Conservation (phyloP, 768 basidiomycete species). For the Thelephora ganbajun region DNA sequence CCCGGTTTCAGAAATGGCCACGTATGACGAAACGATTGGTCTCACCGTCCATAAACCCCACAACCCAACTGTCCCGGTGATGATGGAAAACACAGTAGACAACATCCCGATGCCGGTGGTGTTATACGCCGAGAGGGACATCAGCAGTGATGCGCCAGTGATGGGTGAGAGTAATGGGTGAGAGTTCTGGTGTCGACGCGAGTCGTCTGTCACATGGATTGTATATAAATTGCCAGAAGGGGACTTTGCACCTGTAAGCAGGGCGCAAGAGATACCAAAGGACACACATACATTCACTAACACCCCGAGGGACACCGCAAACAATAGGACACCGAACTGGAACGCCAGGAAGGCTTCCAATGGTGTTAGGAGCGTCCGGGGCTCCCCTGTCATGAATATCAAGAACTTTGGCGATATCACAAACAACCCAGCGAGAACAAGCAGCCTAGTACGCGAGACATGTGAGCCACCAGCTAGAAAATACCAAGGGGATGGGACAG, state of each 20-base stretch:
- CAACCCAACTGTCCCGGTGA: conserved; percentile 37
- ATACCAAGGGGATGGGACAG: conserved; percentile 3
- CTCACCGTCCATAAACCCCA: conserved; percentile 66
- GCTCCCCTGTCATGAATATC: conserved; percentile 46
- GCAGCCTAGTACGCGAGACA: conserved; percentile 7
- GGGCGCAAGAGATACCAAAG: not conserved
- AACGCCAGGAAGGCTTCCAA: conserved; percentile 57
- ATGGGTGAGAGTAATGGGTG: conserved; percentile 59
- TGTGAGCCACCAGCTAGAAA: not conserved
- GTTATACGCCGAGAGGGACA: conserved; percentile 57
- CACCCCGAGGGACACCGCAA: conserved; percentile 31
- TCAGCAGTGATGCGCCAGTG: conserved; percentile 34
- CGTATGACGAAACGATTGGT: conserved; percentile 1
- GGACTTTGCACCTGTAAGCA: conserved; percentile 21
- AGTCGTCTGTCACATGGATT: conserved; percentile 13
- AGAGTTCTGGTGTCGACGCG: not conserved
- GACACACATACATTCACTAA: not conserved
- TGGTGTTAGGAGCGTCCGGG: conserved; percentile 36
- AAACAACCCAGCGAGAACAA: conserved; percentile 13
- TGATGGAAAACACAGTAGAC: conserved; percentile 33
- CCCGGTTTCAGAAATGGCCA: not conserved
- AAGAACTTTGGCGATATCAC: conserved; percentile 48
- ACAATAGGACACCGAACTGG: conserved; percentile 52
- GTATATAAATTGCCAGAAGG: conserved; percentile 23
- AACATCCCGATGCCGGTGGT: conserved; percentile 42